phyloP scores from a whole-genome alignment of 164 flowering plant species.

The Protea cynaroides region DNA sequence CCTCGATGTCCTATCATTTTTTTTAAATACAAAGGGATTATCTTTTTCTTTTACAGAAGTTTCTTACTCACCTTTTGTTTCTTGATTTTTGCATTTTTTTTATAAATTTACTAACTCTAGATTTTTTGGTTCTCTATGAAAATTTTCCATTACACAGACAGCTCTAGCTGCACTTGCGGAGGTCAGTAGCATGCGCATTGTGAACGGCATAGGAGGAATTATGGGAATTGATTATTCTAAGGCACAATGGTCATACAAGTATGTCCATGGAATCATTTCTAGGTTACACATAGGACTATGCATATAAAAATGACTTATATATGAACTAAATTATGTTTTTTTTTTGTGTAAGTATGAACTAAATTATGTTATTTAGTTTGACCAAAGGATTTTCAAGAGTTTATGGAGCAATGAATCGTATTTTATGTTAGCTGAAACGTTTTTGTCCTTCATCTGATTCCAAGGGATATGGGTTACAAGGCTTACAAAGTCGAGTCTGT shows the following conservation, averaged over 20 bases:
- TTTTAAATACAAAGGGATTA: too few relatives aligned
- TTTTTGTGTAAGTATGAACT: too few relatives aligned
- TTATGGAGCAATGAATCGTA: background rate
- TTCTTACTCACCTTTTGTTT: background rate
- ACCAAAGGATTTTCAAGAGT: background rate
- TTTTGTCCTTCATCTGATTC: slow-evolving; percentile 9
- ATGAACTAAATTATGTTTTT: too few relatives aligned
- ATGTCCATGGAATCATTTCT: slow-evolving; percentile 17
- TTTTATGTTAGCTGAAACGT: slow-evolving; percentile 3
- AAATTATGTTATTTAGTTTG: background rate
- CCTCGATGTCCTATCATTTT: too few relatives aligned
- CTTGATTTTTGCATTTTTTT: background rate
- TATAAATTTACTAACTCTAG: background rate
- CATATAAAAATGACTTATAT: too few relatives aligned
- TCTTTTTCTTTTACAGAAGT: too few relatives aligned
- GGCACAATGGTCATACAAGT: slow-evolving; percentile 80
- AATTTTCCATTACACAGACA: slow-evolving; percentile 35
- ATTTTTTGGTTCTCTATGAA: background rate
- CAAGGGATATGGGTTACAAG: slow-evolving; percentile 68
- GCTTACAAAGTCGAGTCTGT: slow-evolving; percentile 56
- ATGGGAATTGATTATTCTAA: slow-evolving; percentile 78
- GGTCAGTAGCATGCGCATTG: slow-evolving; percentile 70
- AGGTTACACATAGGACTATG: too few relatives aligned
- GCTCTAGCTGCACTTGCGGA: slow-evolving; percentile 77
- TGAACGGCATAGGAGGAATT: slow-evolving; percentile 72